Evolutionary conservation across 805 yeast species (phyloP), one percentile per base, ranked within the genome.

Genomic region (Candida anglica): DNA sequence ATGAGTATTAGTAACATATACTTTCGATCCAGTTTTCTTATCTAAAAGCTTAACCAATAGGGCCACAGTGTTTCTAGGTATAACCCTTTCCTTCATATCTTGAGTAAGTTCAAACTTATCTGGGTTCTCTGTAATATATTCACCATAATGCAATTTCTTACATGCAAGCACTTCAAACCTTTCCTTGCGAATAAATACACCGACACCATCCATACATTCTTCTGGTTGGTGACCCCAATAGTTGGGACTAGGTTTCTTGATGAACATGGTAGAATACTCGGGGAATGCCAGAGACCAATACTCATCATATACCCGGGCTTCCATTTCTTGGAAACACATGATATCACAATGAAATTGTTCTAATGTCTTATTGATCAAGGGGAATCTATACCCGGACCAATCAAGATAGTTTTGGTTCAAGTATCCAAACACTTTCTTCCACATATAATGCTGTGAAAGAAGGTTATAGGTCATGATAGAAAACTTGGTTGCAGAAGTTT

Each of bases 291-390:
- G 49, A 17, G 49, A 43, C 79, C 78, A 73, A 25, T 54, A 57
- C 5, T 48, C 41, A 8, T 56, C 30, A 40, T 66, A 73, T n/a
- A 66, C 63, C 14, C 50, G 50, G 15, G 55, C 46, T 15, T 75
- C 77, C 62, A 74, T 53, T 52, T 74, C 79, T 42, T 74, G 79
- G 38, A 74, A 59, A 47, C 84, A 79, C 79, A 79, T 73, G 6
- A 79, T 69, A 44, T 77, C 84, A 15, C 76, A 58, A 35, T 69
- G 63, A 23, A 78, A 42, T 33, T 75, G 56, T 5, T 47, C 39
- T 4, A 54, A 42, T 4, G 52, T 53, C 27, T 46, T 37, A 32
- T 52, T 52, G 22, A 54, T 43, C 7, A 53, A 38, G 0, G 60
- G 60, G 34, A 75, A 67, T 39, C 83, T 43, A 41, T 69, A 68